Conservation (phyloP, 2,329 filamentous ascomycete species). For the Calonectria fujianensis region DNA sequence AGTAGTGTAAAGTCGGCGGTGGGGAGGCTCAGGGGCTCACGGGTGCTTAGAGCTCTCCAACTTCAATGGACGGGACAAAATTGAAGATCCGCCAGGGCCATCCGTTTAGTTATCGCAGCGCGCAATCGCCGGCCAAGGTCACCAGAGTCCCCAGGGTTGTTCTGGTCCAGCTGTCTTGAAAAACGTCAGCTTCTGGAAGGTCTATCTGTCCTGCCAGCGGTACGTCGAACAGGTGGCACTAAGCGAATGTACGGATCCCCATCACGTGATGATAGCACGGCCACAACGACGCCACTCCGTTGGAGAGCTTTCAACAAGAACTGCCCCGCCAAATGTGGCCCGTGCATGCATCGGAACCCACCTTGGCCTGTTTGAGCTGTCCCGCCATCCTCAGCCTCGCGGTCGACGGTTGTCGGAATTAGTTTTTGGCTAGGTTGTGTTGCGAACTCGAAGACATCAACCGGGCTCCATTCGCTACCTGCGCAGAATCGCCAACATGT, state of each 20-base stretch:
- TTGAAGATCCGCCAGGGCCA: slow-evolving; percentile 56
- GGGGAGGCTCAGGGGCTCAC: slow-evolving; percentile 59
- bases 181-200: slow-evolving; percentile 59
- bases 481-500: slow-evolving; percentile 68
- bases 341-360: slow-evolving; percentile 43
- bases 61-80: slow-evolving; percentile 51
- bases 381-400: slow-evolving; percentile 54
- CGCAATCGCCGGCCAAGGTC: slow-evolving; percentile 55
- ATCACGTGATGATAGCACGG: slow-evolving; percentile 59
- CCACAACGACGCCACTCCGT: slow-evolving; percentile 34
- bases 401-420: slow-evolving; percentile 32
- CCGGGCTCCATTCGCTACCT: slow-evolving; percentile 34
- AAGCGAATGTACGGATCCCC: slow-evolving; percentile 51
- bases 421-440: slow-evolving; percentile 35
- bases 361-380: slow-evolving; percentile 42
- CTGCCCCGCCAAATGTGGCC: slow-evolving; percentile 51
- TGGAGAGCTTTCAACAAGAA: slow-evolving; percentile 35
- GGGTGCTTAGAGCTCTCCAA: slow-evolving; percentile 48
- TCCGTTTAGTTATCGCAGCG: slow-evolving; percentile 54
- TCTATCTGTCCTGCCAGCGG: slow-evolving; percentile 63
- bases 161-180: slow-evolving; percentile 54
- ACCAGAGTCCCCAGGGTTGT: slow-evolving; percentile 56
- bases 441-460: slow-evolving; percentile 25
- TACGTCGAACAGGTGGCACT: slow-evolving; percentile 65
- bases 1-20: slow-evolving; percentile 57